These are phyloP conservation scores for Raffaelea arxii DNA, from an alignment of 2,329 filamentous ascomycete species.

Conservation along the genomic window DNA sequence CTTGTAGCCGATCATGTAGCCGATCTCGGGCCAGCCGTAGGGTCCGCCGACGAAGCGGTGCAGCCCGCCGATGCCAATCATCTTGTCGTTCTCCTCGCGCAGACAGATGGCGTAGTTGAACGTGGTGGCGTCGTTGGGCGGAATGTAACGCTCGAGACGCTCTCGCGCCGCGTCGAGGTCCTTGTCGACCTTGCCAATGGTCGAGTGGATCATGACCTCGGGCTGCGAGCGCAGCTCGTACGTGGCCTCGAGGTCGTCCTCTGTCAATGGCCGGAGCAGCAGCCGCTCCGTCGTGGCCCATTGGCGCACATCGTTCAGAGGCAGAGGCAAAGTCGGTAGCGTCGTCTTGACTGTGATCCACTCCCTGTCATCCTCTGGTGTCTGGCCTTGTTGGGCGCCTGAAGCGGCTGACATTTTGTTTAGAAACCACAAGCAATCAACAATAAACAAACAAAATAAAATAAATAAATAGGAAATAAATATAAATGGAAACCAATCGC, in stretches of 20 bases:
- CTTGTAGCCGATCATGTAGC: slow-evolving; percentile 45
- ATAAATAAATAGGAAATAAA: not conserved
- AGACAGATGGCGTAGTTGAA: slow-evolving; percentile 49
- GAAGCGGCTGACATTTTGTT: not conserved
- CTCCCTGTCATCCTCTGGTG: slow-evolving; percentile 33
- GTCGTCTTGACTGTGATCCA: slow-evolving; percentile 37
- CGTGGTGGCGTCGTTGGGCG: slow-evolving; percentile 37
- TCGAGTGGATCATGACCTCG: slow-evolving; percentile 54
- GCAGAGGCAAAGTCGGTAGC: slow-evolving; percentile 32
- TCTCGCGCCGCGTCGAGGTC: slow-evolving; percentile 32
- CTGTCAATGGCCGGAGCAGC: slow-evolving; percentile 38
- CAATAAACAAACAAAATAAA: not conserved
- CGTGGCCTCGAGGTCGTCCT: slow-evolving; percentile 39
- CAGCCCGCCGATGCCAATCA: slow-evolving; percentile 41
- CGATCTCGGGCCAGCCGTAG: slow-evolving; percentile 47
- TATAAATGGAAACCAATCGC: not conserved
- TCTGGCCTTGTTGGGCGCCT: not conserved
- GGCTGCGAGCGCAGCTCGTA: slow-evolving; percentile 44
- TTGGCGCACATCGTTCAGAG: slow-evolving; percentile 26
- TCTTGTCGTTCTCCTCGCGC: slow-evolving; percentile 30
- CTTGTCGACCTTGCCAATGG: slow-evolving; percentile 29
- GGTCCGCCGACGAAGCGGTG: slow-evolving; percentile 20
- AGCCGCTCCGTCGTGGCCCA: slow-evolving; percentile 42
- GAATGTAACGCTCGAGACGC: slow-evolving; percentile 30
- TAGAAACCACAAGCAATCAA: too few species aligned